A percentile compares a stretch with the other conserved stretches of the same genome.
Evolutionary conservation across 495 filamentous ascomycete genomes (phyloP).

Genomic region (Parachaetomium inaequale): DNA sequence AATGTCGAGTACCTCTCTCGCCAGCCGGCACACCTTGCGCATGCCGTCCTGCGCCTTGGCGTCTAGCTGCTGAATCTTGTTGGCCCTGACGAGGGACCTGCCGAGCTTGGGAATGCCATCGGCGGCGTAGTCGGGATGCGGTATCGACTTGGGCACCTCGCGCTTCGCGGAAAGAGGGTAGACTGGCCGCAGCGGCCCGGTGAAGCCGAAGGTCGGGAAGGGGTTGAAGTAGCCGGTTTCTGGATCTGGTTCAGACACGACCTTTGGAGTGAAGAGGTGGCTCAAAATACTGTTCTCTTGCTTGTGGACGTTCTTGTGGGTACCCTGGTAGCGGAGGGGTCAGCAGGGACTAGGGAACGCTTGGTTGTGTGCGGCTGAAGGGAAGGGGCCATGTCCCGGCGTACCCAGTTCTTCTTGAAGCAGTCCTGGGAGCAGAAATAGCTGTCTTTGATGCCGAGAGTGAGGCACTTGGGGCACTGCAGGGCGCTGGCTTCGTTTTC

Average conservation of each 20-base stretch:
- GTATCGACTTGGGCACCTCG: conserved; percentile 74
- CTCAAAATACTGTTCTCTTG: conserved; percentile 70
- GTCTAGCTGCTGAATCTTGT: conserved; percentile 79
- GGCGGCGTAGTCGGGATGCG: conserved; percentile 76
- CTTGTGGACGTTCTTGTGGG: conserved; percentile 88
- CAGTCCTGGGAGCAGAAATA: conserved; percentile 98
- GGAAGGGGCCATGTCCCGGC: conserved; percentile 24
- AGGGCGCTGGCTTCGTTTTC: conserved; percentile 74
- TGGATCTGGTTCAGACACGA: conserved; percentile 85
- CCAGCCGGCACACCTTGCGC: conserved; percentile 87
- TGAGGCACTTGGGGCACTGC: conserved; percentile 93
- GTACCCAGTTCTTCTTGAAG: conserved; percentile 97
- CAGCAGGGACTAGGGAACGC: neutral
- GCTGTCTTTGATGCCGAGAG: conserved; percentile 77
- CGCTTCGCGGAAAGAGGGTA: conserved; percentile 81
- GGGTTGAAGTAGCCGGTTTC: conserved; percentile 84
- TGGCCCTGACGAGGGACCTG: conserved; percentile 59
- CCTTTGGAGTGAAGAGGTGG: conserved; percentile 65
- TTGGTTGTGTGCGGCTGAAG: neutral
- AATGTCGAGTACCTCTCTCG: conserved; percentile 90
- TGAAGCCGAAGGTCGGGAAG: conserved; percentile 79
- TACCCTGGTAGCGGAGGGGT: conserved; percentile 48
- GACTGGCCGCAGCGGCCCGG: conserved; percentile 75
- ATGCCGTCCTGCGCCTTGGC: conserved; percentile 75
- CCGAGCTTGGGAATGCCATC: conserved; percentile 82